A percentile compares a stretch with the other conserved stretches of the same genome.
phyloP scores from a whole-genome alignment of 2,329 filamentous ascomycete genomes.

The Ceratocystis huliohia region DNA sequence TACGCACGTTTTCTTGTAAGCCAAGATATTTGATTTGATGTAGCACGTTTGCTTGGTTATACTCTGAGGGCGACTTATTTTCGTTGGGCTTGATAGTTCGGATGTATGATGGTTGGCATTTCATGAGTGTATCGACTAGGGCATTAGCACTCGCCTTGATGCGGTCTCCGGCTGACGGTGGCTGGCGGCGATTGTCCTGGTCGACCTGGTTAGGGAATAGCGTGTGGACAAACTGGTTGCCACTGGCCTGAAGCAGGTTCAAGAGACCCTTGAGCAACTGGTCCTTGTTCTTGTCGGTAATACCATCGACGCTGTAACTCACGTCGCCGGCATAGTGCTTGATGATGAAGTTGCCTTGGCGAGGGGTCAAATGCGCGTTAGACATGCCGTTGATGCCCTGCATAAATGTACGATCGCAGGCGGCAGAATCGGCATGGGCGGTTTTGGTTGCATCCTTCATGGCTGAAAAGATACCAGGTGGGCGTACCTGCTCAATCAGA shows the following conservation, averaged over 20 bases:
- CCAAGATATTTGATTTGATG: slow-evolving; percentile 99
- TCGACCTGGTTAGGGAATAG: slow-evolving; percentile 90
- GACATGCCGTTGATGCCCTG: slow-evolving; percentile 82
- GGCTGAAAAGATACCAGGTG: slow-evolving; percentile 85
- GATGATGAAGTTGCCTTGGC: slow-evolving; percentile 93
- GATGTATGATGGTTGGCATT: slow-evolving; percentile 93
- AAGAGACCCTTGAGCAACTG: slow-evolving; percentile 88
- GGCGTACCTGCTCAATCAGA: slow-evolving; percentile 81
- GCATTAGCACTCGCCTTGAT: slow-evolving; percentile 93
- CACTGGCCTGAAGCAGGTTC: slow-evolving; percentile 70
- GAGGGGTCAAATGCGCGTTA: slow-evolving; percentile 79
- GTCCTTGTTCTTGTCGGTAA: slow-evolving; percentile 99
- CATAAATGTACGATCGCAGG: slow-evolving; percentile 92
- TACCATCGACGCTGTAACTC: slow-evolving; percentile 83
- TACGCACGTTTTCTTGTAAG: slow-evolving; percentile 97
- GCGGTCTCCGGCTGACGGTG: slow-evolving; percentile 89
- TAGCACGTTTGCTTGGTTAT: slow-evolving; percentile 80
- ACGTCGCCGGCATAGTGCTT: slow-evolving; percentile 99
- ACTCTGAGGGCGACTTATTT: slow-evolving; percentile 91
- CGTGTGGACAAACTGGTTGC: slow-evolving; percentile 73
- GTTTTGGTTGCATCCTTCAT: slow-evolving; percentile 97
- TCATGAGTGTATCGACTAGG: slow-evolving; percentile 89
- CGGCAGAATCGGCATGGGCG: slow-evolving; percentile 88
- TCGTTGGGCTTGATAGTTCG: slow-evolving; percentile 99
- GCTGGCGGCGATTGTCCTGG: slow-evolving; percentile 86